Conservation (phyloP, 768 basidiomycete genomes). For the Sarcodon aspratus region DNA sequence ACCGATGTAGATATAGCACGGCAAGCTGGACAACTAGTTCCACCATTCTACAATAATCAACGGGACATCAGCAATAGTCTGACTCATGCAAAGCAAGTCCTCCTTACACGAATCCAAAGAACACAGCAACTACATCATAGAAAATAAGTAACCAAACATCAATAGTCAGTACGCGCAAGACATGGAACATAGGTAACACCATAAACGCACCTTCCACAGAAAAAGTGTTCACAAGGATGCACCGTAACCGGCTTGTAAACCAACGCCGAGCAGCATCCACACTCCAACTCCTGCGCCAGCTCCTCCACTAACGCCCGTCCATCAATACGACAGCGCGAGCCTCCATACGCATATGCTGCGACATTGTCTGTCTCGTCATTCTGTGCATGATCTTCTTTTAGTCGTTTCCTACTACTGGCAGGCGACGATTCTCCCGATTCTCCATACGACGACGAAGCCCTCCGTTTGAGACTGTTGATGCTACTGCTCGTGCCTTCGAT, state of each 20-base stretch:
- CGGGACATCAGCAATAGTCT: conserved; percentile 5
- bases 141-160: conserved; percentile 3
- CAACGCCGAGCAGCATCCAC: conserved; percentile 76
- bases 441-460: conserved; percentile 43
- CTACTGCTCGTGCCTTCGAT: not conserved
- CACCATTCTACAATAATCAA: conserved; percentile 50
- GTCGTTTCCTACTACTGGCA: conserved; percentile 44
- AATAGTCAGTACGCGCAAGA: conserved; percentile 4
- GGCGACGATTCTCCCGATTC: conserved; percentile 27
- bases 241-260: conserved; percentile 78
- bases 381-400: conserved; percentile 32
- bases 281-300: conserved; percentile 66
- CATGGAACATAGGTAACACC: not conserved
- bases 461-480: conserved; percentile 37
- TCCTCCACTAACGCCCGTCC: conserved; percentile 41
- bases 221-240: conserved; percentile 81
- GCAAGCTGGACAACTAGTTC: conserved; percentile 77
- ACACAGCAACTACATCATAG: conserved; percentile 49
- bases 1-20: conserved; percentile 59
- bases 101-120: conserved; percentile 73
- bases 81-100: conserved; percentile 10
- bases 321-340: conserved; percentile 6
- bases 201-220: conserved; percentile 67
- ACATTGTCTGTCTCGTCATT: conserved; percentile 5
- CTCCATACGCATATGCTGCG: not conserved